A percentile compares a stretch with the other conserved stretches of the same genome.
These are phyloP conservation scores for Sphaerostilbella broomeana DNA, from an alignment of 2,329 filamentous ascomycete species.

Conservation along the genomic window DNA sequence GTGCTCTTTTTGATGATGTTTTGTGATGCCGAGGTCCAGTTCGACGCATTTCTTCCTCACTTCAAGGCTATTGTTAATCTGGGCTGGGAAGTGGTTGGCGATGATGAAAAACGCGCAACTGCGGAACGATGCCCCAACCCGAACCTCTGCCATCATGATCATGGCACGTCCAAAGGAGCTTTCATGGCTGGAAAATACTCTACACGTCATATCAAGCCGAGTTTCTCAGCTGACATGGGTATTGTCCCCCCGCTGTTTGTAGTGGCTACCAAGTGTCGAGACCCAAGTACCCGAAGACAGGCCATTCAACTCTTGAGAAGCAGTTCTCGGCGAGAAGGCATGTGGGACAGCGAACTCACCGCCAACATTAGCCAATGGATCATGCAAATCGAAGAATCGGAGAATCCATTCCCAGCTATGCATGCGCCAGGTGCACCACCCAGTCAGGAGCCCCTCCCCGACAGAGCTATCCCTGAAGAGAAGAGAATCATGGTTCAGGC, in stretches of 20 bases:
- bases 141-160: conserved; percentile 36
- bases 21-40: conserved; percentile 50
- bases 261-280: conserved; percentile 59
- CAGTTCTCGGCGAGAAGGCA: conserved; percentile 57
- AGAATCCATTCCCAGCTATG: conserved; percentile 15
- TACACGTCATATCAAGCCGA: conserved; percentile 49
- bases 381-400: conserved; percentile 47
- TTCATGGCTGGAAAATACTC: conserved; percentile 38
- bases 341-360: conserved; percentile 60
- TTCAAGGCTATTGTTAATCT: conserved; percentile 52
- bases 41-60: conserved; percentile 46
- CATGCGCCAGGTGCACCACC: background rate
- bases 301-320: conserved; percentile 55
- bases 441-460: conserved; percentile 3
- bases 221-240: conserved; percentile 58
- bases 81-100: conserved; percentile 52
- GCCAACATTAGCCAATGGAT: conserved; percentile 52
- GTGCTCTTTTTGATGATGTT: conserved; percentile 56
- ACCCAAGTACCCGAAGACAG: conserved; percentile 48
- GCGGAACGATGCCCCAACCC: conserved; percentile 39
- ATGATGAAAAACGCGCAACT: conserved; percentile 47
- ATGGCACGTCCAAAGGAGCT: conserved; percentile 23
- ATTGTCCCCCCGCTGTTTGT: conserved; percentile 60
- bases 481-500: conserved; percentile 50
- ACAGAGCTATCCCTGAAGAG: conserved; percentile 40